Evolutionary conservation across 345 rosid species (phyloP).

Genomic region (Gossypium anomalum): DNA sequence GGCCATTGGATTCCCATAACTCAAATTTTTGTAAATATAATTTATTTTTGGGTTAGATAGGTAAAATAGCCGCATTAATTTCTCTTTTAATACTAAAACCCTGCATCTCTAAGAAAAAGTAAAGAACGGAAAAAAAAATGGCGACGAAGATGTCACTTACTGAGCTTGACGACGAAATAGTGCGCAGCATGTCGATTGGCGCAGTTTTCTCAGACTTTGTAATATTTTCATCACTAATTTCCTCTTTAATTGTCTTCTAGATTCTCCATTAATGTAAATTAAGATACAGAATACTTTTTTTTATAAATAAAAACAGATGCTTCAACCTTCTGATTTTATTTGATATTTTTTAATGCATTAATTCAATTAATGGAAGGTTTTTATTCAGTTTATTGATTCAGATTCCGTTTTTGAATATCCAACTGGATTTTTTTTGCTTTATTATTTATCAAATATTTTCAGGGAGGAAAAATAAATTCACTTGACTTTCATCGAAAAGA

Average conservation of each 20-base stretch:
- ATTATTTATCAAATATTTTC: conserved; percentile 10
- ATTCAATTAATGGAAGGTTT: not conserved
- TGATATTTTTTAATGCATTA: not conserved
- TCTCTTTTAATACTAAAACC: conserved; percentile 9
- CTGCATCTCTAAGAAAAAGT: not conserved
- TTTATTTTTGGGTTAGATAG: too few species aligned
- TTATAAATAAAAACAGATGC: not conserved
- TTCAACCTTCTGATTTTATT: not conserved
- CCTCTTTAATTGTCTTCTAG: not conserved
- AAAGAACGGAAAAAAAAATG: not conserved
- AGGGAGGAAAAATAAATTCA: conserved; percentile 87
- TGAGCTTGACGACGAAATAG: conserved; percentile 62
- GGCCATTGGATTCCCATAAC: too few species aligned
- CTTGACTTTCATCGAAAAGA: conserved; percentile 91
- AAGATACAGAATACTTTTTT: not conserved
- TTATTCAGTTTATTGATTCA: not conserved
- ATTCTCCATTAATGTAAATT: not conserved
- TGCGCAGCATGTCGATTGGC: conserved; percentile 84
- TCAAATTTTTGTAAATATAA: too few species aligned
- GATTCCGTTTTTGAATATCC: conserved; percentile 1
- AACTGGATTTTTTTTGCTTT: not conserved
- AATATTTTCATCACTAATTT: conserved; percentile 21
- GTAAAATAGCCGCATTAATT: not conserved
- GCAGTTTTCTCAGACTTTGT: conserved; percentile 95
- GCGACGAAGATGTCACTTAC: conserved; percentile 38